Evolutionary conservation across 805 yeast species (phyloP), one percentile per base, ranked within the genome.

Genomic region (Clavispora santaluciae): DNA sequence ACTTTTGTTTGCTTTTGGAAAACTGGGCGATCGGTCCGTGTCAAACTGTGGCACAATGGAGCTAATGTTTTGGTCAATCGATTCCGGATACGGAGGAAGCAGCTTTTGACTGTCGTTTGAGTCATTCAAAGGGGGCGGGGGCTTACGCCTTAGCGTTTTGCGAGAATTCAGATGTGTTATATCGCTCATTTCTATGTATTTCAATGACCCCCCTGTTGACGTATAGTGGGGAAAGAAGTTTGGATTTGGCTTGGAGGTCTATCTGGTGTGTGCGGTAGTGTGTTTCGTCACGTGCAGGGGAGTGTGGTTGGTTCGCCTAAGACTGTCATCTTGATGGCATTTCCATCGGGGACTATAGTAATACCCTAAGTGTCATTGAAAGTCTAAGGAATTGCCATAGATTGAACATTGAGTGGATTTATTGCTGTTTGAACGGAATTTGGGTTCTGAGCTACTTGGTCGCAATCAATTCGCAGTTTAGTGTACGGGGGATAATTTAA

Each of bases 101-200:
- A 5, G 23, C 9, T 13, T 31, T 8, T 31, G 34, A 8, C 17
- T 20, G 15, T 12, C 11, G 22, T 6, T 30, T n/a, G 20, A 4
- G 20, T 29, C 42, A 17, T 20, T 24, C 17, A 45, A n/a, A 2
- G 43, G 42, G n/a, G 51, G 49, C 3, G 51, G 51, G n/a, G 51
- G 51, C 24, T 48, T 48, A 17, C 51, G 44, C 29, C 51, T 34
- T 21, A 41, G 36, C 33, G 38, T 29, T 35, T 41, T 33, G n/a
- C 20, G 22, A 18, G 36, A 20, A 3, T n/a, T 28, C 31, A 2
- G 31, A 12, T 18, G 18, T 28, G 31, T 15, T 9, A n/a, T 28
- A 2, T 16, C 31, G 20, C 20, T 28, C 31, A 28, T 28, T 28
- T 12, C 31, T 5, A 10, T 15, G 12, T 15, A 5, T 8, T 11